Conservation (phyloP, 2,329 filamentous ascomycete genomes). For the Cladosporium sp. region DNA sequence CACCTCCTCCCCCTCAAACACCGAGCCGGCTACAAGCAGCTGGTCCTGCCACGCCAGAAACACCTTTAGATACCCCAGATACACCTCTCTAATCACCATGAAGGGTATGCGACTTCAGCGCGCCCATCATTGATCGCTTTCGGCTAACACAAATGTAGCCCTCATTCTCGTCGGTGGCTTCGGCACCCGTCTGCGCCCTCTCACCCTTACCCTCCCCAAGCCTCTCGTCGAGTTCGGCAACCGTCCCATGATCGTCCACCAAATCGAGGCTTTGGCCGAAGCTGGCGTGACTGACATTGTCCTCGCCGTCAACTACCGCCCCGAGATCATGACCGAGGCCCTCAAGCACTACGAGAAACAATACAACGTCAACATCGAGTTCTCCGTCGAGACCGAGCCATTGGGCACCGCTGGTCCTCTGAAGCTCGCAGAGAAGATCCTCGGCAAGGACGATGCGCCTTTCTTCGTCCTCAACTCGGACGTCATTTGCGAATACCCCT, state of each 20-base stretch:
- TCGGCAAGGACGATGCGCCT: slow-evolving; percentile 88
- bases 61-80: slow-evolving; percentile 15
- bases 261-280: slow-evolving; percentile 90
- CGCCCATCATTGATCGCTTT: slow-evolving; percentile 15
- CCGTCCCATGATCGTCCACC: slow-evolving; percentile 98
- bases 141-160: slow-evolving; percentile 54
- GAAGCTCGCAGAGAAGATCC: slow-evolving; percentile 89
- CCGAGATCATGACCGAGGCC: slow-evolving; percentile 94
- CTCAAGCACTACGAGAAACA: slow-evolving; percentile 91
- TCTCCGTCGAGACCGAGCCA: slow-evolving; percentile 94
- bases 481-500: slow-evolving; percentile 97
- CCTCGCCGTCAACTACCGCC: slow-evolving; percentile 96
- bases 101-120: slow-evolving; percentile 36
- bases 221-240: slow-evolving; percentile 98
- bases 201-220: slow-evolving; percentile 95
- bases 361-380: slow-evolving; percentile 93
- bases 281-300: slow-evolving; percentile 97
- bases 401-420: slow-evolving; percentile 92
- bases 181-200: slow-evolving; percentile 93
- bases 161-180: slow-evolving; percentile 99
- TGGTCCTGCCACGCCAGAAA: slow-evolving; percentile 13
- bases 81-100: slow-evolving; percentile 39
- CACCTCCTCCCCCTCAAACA: slow-evolving; percentile 10
- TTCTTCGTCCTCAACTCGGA: slow-evolving; percentile 99
- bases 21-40: slow-evolving; percentile 17